Percentiles rank a stretch among this genome's conserved stretches.
phyloP scores from a whole-genome alignment of 108 stramenopile genomes.

The Discostella stelligeroides region DNA sequence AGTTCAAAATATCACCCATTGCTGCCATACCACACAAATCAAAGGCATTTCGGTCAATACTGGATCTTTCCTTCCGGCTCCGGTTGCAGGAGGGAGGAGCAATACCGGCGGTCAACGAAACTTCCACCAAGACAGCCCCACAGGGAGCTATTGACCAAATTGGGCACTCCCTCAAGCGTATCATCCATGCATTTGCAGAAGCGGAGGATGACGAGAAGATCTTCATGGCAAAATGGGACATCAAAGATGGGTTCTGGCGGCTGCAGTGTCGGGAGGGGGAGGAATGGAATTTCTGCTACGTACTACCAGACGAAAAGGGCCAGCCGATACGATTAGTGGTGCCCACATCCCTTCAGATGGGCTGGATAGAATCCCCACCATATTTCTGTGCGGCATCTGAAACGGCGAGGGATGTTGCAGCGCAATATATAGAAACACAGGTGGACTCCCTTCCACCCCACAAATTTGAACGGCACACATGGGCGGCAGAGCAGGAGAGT shows the following conservation, averaged over 20 bases:
- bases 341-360: too few species aligned
- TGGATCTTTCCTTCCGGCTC: constrained; percentile 15
- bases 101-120: constrained; percentile 12
- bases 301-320: constrained; percentile 17
- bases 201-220: too few species aligned
- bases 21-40: constrained; percentile 25
- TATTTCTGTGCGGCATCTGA: too few species aligned
- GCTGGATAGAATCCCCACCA: too few species aligned
- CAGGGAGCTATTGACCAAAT: too few species aligned
- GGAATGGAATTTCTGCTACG: too few species aligned
- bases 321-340: constrained; percentile 19
- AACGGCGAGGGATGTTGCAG: constrained; percentile 48
- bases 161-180: constrained; percentile 17
- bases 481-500: background rate
- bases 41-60: too few species aligned
- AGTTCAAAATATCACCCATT: constrained; percentile 26
- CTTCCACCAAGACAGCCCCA: too few species aligned
- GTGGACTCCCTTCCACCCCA: constrained; percentile 8
- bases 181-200: constrained; percentile 23
- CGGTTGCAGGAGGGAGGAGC: constrained; percentile 4
- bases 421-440: constrained; percentile 10
- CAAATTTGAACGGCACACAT: constrained; percentile 9
- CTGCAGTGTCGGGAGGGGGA: constrained; percentile 20
- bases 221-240: too few species aligned
- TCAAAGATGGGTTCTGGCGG: too few species aligned